These are phyloP conservation scores for Marvania coccoides DNA, from an alignment of 139 green algal genomes.

Conservation along the genomic window DNA sequence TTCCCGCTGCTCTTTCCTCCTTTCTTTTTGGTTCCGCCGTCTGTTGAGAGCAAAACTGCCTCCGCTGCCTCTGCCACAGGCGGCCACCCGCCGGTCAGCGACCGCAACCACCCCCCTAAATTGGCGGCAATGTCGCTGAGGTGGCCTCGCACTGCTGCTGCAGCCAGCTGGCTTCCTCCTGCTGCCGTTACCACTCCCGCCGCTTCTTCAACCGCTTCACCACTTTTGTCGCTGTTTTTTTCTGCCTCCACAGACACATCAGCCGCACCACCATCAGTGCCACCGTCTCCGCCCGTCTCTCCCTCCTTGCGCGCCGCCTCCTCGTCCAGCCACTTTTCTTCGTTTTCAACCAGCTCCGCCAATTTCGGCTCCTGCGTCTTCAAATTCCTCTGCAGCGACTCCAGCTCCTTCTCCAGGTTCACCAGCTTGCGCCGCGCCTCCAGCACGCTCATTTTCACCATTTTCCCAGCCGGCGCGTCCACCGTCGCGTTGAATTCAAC, in stretches of 20 bases:
- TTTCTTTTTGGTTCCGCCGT: not conserved
- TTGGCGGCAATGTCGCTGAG: too few species aligned
- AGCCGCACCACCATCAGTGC: not conserved
- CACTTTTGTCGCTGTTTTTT: not conserved
- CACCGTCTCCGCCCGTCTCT: not conserved
- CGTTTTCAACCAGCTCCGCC: conserved; percentile 6
- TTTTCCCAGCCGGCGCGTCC: conserved; percentile 5
- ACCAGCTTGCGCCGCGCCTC: not conserved
- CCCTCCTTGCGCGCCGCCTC: not conserved
- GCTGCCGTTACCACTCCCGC: not conserved
- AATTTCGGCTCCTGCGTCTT: conserved; percentile 3
- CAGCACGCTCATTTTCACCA: not conserved
- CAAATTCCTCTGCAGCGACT: not conserved
- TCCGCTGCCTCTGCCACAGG: not conserved
- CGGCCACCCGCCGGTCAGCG: too few species aligned
- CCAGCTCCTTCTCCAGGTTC: not conserved
- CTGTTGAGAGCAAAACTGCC: too few species aligned
- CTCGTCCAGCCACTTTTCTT: conserved; percentile 20
- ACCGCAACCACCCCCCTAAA: too few species aligned
- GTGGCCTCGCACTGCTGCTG: not conserved
- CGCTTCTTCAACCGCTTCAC: not conserved
- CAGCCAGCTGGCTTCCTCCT: not conserved
- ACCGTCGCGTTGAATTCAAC: not conserved
- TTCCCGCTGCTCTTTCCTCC: not conserved
- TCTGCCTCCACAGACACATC: not conserved